These are phyloP conservation scores for Aurifilum marmelostoma DNA, from an alignment of 2,329 filamentous ascomycete genomes.

Conservation along the genomic window DNA sequence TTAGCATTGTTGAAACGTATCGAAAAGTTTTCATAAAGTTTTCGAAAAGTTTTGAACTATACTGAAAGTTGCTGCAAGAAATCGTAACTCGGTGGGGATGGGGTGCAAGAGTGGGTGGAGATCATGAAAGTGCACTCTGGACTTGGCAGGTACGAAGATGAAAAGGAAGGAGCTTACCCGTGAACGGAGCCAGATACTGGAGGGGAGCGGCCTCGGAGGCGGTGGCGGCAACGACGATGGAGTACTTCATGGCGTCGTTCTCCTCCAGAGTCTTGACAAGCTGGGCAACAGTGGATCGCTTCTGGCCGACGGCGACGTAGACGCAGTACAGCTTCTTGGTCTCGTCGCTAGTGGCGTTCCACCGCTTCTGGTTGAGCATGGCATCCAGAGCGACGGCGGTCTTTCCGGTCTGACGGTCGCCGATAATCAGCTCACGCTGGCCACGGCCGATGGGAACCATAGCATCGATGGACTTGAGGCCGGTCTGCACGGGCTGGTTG, in stretches of 20 bases:
- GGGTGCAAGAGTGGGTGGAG: no score
- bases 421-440: constrained; percentile 99
- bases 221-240: constrained; percentile 89
- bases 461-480: constrained; percentile 98
- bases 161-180: constrained; percentile 54
- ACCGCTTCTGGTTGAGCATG: constrained; percentile 99
- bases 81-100: no score
- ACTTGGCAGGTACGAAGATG: no score
- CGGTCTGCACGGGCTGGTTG: constrained; percentile 98
- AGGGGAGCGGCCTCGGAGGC: constrained; percentile 95
- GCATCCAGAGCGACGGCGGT: constrained; percentile 97
- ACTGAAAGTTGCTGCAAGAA: no score
- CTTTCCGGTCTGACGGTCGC: constrained; percentile 99
- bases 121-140: background rate
- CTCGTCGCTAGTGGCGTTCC: constrained; percentile 89
- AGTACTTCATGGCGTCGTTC: constrained; percentile 99
- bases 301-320: constrained; percentile 99
- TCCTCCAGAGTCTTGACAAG: constrained; percentile 99
- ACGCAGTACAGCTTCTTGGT: constrained; percentile 99
- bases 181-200: constrained; percentile 94
- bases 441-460: constrained; percentile 99
- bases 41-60: no score
- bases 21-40: no score
- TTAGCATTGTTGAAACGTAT: background rate
- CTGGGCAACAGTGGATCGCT: constrained; percentile 98